These are phyloP conservation scores for Penicillium waksmanii DNA, from an alignment of 495 filamentous ascomycete species.

Conservation along the genomic window DNA sequence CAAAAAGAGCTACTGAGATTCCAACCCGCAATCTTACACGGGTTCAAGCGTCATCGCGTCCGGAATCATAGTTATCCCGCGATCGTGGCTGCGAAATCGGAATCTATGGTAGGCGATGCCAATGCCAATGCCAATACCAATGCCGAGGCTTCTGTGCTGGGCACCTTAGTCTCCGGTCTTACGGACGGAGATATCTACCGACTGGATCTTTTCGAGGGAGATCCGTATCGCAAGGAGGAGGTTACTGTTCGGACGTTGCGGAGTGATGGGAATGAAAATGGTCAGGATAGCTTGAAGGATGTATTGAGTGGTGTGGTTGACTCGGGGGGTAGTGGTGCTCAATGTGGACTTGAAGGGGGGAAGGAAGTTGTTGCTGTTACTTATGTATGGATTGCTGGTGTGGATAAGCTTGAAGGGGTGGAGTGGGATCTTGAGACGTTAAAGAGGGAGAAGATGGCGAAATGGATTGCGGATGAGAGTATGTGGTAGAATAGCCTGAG, in stretches of 20 bases:
- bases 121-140: background rate
- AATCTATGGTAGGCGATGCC: background rate
- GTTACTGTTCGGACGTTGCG: constrained; percentile 63
- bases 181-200: constrained; percentile 74
- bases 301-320: constrained; percentile 37
- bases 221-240: constrained; percentile 64
- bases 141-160: constrained; percentile 61
- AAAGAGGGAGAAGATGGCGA: constrained; percentile 66
- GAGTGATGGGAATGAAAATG: constrained; percentile 14
- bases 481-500: constrained; percentile 33
- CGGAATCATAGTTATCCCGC: constrained; percentile 78
- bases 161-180: constrained; percentile 77
- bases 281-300: constrained; percentile 25
- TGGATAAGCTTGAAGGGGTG: constrained; percentile 56
- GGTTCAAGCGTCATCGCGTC: constrained; percentile 71
- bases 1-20: constrained; percentile 61
- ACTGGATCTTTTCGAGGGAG: constrained; percentile 83
- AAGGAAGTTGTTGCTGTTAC: constrained; percentile 68
- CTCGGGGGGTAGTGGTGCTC: constrained; percentile 19
- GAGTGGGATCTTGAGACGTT: constrained; percentile 89
- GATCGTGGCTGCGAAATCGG: constrained; percentile 54
- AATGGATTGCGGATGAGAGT: constrained; percentile 50
- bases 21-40: constrained; percentile 74
- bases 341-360: constrained; percentile 24
- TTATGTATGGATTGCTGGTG: constrained; percentile 71